Percentiles rank a stretch among this genome's conserved stretches.
These are phyloP conservation scores for Moelleriella libera DNA, from an alignment of 2,329 filamentous ascomycete species.

Conservation along the genomic window DNA sequence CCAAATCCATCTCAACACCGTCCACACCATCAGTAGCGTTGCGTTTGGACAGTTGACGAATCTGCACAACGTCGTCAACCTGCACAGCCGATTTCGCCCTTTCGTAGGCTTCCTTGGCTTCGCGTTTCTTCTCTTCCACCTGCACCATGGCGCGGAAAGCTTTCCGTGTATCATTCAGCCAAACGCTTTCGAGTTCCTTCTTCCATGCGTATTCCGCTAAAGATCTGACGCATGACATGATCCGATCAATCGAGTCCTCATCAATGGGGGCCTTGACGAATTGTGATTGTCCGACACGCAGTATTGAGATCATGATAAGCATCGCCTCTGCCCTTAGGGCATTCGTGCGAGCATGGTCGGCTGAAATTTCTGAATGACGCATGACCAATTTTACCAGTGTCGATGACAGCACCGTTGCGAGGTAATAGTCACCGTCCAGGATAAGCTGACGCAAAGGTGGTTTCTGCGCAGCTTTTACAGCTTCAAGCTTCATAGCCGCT, in stretches of 20 bases:
- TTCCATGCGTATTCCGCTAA: constrained; percentile 80
- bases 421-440: constrained; percentile 92
- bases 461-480: constrained; percentile 93
- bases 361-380: constrained; percentile 87
- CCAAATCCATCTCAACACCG: constrained; percentile 78
- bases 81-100: constrained; percentile 90
- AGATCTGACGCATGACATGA: constrained; percentile 93
- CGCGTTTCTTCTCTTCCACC: constrained; percentile 93
- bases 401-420: constrained; percentile 87
- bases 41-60: constrained; percentile 88
- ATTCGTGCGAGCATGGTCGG: constrained; percentile 77
- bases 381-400: constrained; percentile 96
- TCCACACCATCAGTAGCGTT: constrained; percentile 69
- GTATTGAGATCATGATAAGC: constrained; percentile 99
- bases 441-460: constrained; percentile 89
- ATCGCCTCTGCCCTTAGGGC: constrained; percentile 92
- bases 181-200: constrained; percentile 83
- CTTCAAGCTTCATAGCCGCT: constrained; percentile 80
- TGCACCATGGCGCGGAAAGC: constrained; percentile 97
- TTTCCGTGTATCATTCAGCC: constrained; percentile 86
- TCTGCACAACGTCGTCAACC: constrained; percentile 86
- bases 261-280: constrained; percentile 97
- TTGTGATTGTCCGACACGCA: constrained; percentile 95
- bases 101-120: constrained; percentile 83
- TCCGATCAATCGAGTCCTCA: constrained; percentile 93